Evolutionary conservation across 164 flowering plant species (phyloP).

Genomic region (Umbilicus rupestris): DNA sequence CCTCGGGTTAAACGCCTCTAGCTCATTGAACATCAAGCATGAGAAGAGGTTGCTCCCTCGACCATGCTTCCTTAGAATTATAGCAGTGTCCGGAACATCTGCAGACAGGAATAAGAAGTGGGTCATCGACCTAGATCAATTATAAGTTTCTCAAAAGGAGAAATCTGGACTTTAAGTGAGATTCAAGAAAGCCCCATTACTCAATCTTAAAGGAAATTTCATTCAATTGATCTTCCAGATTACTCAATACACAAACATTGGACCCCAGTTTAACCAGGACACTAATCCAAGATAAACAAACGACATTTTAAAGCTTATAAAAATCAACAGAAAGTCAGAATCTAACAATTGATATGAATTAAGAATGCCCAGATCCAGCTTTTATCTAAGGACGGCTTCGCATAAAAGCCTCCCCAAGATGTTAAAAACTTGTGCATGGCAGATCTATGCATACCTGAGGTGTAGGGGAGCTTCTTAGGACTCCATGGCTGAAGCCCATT

Average conservation of each 20-base stretch:
- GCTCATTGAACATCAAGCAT: conserved; percentile 79
- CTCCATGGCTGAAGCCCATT: conserved; percentile 83
- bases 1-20: conserved; percentile 87
- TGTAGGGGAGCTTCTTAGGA: conserved; percentile 53
- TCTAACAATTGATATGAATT: too few relatives aligned
- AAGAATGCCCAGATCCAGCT: too few relatives aligned
- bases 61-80: conserved; percentile 80
- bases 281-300: too few relatives aligned
- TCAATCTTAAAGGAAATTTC: background rate
- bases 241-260: background rate
- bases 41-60: conserved; percentile 60
- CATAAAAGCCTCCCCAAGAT: background rate
- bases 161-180: background rate
- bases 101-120: conserved; percentile 7
- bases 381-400: background rate
- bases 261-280: too few relatives aligned
- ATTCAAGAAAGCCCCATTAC: background rate
- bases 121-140: background rate
- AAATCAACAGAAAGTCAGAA: too few relatives aligned
- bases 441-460: conserved; percentile 46
- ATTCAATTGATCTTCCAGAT: background rate
- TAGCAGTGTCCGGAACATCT: conserved; percentile 94
- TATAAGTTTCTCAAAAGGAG: background rate
- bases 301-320: too few relatives aligned
- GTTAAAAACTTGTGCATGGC: background rate